These are phyloP conservation scores for Albifimbria verrucaria DNA, from an alignment of 2,329 filamentous ascomycete genomes.

Conservation along the genomic window DNA sequence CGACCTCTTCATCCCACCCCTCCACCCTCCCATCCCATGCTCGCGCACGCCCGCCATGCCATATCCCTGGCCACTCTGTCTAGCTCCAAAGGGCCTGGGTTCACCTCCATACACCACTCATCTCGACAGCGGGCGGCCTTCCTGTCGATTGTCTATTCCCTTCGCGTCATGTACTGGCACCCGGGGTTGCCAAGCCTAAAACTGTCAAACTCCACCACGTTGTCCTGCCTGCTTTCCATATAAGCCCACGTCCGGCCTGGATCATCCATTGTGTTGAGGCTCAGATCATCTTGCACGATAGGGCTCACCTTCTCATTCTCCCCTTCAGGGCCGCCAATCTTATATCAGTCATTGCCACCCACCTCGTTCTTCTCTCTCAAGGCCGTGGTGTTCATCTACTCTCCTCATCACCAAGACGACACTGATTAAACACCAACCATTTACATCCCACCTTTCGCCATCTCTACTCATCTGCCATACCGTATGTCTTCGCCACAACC, in stretches of 20 bases:
- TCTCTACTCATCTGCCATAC: no score
- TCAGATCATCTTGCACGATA: conserved; percentile 13
- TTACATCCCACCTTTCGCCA: no score
- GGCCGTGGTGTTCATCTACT: no score
- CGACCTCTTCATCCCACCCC: background rate
- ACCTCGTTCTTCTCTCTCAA: conserved; percentile 19
- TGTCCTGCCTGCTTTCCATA: conserved; percentile 26
- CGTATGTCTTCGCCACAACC: no score
- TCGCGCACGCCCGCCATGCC: background rate
- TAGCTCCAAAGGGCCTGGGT: conserved; percentile 4
- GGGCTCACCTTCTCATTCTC: conserved; percentile 13
- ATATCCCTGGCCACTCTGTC: background rate
- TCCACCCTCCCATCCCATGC: background rate
- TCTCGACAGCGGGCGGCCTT: conserved; percentile 20
- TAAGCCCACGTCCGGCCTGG: conserved; percentile 27
- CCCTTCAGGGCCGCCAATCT: conserved; percentile 18
- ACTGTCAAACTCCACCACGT: conserved; percentile 15
- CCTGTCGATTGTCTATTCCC: conserved; percentile 21
- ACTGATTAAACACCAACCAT: no score
- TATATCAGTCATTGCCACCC: conserved; percentile 16
- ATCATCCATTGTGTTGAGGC: conserved; percentile 23
- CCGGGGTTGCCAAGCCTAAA: conserved; percentile 12
- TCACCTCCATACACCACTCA: conserved; percentile 19
- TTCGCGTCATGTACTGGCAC: conserved; percentile 22
- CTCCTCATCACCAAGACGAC: no score